Conservation (phyloP, 1,139 yeast species). For the Yamadazyma atmosphaerica region DNA sequence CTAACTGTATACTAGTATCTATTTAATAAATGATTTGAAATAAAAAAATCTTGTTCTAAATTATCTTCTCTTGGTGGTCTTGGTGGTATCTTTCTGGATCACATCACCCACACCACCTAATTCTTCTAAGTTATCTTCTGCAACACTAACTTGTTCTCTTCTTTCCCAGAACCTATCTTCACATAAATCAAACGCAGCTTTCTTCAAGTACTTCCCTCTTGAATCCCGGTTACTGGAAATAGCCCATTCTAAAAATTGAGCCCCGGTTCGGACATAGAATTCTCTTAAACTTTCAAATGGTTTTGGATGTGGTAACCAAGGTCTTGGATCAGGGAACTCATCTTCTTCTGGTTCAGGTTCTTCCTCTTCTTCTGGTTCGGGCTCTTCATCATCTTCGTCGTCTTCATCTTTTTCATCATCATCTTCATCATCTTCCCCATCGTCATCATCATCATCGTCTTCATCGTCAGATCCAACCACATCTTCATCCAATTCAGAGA, state of each 20-base stretch:
- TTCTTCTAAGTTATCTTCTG: conserved; percentile 88
- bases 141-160: conserved; percentile 85
- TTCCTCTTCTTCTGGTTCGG: conserved; percentile 56
- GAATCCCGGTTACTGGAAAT: conserved; percentile 80
- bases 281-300: conserved; percentile 85
- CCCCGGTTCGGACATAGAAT: conserved; percentile 85
- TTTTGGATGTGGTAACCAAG: conserved; percentile 97
- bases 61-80: conserved; percentile 45
- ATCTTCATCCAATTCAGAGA: conserved; percentile 38
- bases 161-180: conserved; percentile 99
- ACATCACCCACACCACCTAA: conserved; percentile 90
- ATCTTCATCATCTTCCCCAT: conserved; percentile 66
- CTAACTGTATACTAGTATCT: neutral
- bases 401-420: conserved; percentile 56
- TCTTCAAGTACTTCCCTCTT: conserved; percentile 89
- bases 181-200: conserved; percentile 85
- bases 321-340: conserved; percentile 85
- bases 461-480: conserved; percentile 40
- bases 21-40: no score
- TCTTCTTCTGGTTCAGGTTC: conserved; percentile 60
- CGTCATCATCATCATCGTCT: conserved; percentile 56
- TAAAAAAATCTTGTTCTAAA: conserved; percentile 4
- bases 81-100: conserved; percentile 71
- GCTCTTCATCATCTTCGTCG: conserved; percentile 49
- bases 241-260: conserved; percentile 89